phyloP scores from a whole-genome alignment of 148 eudicot genomes.

The Rhododendron kiyosumense region DNA sequence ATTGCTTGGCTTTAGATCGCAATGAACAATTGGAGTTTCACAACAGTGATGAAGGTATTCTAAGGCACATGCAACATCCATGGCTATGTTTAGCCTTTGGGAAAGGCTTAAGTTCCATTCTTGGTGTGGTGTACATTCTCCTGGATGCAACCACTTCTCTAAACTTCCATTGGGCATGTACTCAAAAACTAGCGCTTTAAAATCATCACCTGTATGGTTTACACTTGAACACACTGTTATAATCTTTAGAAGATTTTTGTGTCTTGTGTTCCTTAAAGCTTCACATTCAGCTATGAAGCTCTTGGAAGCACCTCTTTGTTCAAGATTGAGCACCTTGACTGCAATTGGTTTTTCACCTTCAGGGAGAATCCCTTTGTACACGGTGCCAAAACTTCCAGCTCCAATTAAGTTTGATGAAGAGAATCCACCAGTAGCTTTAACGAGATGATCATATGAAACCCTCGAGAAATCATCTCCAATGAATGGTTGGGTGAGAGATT shows the following conservation, averaged over 20 bases:
- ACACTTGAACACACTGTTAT: background rate
- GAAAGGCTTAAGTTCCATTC: background rate
- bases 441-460: background rate
- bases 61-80: background rate
- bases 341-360: background rate
- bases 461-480: background rate
- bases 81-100: background rate
- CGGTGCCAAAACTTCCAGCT: background rate
- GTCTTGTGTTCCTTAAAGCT: slow-evolving; percentile 1
- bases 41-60: background rate
- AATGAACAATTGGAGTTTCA: background rate
- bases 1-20: too few relatives aligned
- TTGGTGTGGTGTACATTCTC: background rate
- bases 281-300: slow-evolving; percentile 1
- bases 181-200: slow-evolving; percentile 8
- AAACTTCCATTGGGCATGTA: slow-evolving; percentile 6
- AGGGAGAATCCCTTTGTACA: background rate
- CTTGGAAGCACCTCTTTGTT: background rate
- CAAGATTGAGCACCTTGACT: slow-evolving; percentile 8
- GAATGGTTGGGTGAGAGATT: background rate
- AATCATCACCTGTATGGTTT: background rate
- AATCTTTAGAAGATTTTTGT: slow-evolving; percentile 2
- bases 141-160: background rate
- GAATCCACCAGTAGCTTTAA: background rate
- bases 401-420: background rate